These are phyloP conservation scores for Fusarium sp. DNA, from an alignment of 2,329 filamentous ascomycete species.

Conservation along the genomic window DNA sequence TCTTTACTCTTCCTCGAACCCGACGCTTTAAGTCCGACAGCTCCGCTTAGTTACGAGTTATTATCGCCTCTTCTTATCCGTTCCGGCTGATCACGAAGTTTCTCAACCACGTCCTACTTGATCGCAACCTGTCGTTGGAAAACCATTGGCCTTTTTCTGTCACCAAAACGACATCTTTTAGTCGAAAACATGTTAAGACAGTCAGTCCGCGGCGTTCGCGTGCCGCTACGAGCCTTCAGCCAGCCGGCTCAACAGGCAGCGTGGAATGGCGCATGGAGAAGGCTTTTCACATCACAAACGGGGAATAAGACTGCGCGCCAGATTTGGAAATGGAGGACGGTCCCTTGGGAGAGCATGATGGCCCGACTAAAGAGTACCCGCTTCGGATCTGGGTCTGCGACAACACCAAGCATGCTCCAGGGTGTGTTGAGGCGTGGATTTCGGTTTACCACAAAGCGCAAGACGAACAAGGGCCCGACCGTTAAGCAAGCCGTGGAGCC, in stretches of 20 bases:
- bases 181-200: slow-evolving; percentile 46
- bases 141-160: neutral
- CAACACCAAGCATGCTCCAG: slow-evolving; percentile 40
- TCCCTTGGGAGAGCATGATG: slow-evolving; percentile 37
- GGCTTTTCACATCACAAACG: slow-evolving; percentile 47
- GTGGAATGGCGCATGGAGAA: slow-evolving; percentile 49
- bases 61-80: slow-evolving; percentile 35
- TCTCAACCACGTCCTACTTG: slow-evolving; percentile 7
- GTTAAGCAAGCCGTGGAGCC: slow-evolving; percentile 44
- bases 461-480: slow-evolving; percentile 44
- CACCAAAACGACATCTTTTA: neutral
- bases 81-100: slow-evolving; percentile 30
- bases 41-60: slow-evolving; percentile 38
- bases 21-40: slow-evolving; percentile 39
- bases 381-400: slow-evolving; percentile 31
- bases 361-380: slow-evolving; percentile 34
- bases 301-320: slow-evolving; percentile 34
- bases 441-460: slow-evolving; percentile 52
- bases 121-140: neutral
- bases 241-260: slow-evolving; percentile 38
- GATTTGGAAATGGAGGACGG: slow-evolving; percentile 39
- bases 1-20: slow-evolving; percentile 20
- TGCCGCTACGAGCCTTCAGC: slow-evolving; percentile 38
- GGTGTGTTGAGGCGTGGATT: slow-evolving; percentile 51
- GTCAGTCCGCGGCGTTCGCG: slow-evolving; percentile 41